Conservation (phyloP, 1,284 basidiomycete species). For the Apiotrichum akiyoshidainum region DNA sequence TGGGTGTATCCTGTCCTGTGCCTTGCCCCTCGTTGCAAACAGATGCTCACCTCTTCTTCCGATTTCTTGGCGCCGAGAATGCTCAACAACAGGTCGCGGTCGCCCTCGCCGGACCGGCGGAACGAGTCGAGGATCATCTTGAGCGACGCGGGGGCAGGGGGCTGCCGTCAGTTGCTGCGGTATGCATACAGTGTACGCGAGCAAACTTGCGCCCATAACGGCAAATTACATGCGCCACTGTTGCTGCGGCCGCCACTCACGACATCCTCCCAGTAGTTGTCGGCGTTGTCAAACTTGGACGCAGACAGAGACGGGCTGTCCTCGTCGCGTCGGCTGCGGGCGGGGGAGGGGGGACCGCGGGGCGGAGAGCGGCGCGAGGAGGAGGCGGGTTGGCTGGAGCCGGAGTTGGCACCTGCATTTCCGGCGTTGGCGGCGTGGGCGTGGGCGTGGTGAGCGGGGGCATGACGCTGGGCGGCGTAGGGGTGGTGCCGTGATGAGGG, state of each 20-base stretch:
- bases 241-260: conserved; percentile 17
- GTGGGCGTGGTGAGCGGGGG: too few species aligned
- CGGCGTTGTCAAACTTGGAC: conserved; percentile 25
- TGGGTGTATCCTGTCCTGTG: not conserved
- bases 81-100: conserved; percentile 79
- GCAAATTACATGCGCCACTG: too few species aligned
- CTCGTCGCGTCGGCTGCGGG: conserved; percentile 37
- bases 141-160: conserved; percentile 66
- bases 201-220: not conserved
- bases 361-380: conserved; percentile 3
- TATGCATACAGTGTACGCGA: not conserved
- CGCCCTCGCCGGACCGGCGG: conserved; percentile 74
- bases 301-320: conserved; percentile 34
- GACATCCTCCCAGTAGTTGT: conserved; percentile 48
- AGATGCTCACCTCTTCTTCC: conserved; percentile 60
- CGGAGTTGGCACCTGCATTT: too few species aligned
- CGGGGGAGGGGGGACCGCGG: conserved; percentile 40
- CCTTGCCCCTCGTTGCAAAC: not conserved
- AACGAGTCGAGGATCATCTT: conserved; percentile 81
- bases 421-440: too few species aligned
- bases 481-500: too few species aligned
- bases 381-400: not conserved
- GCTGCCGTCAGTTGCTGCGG: conserved; percentile 25
- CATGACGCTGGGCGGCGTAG: too few species aligned
- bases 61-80: conserved; percentile 84